These are phyloP conservation scores for Xylaria curta DNA, from an alignment of 495 filamentous ascomycete species.

Conservation along the genomic window DNA sequence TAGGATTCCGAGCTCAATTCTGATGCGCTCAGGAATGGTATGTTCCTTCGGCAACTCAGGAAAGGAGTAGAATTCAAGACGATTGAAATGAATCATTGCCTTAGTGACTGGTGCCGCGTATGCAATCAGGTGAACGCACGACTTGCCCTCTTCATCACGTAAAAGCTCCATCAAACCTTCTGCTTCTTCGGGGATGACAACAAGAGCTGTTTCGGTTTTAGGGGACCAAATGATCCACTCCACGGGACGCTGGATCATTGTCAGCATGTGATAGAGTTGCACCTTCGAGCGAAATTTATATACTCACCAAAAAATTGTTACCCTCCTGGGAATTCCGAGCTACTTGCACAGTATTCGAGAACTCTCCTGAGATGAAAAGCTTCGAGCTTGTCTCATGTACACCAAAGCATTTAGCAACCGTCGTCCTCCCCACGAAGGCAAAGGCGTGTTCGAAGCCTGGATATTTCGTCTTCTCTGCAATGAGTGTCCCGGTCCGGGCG, in stretches of 20 bases:
- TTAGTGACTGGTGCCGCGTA: constrained; percentile 62
- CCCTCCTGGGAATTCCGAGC: constrained; percentile 18
- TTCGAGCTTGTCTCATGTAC: constrained; percentile 34
- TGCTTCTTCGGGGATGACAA: constrained; percentile 64
- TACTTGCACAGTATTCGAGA: constrained; percentile 35
- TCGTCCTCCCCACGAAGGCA: constrained; percentile 34
- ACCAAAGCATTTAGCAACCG: constrained; percentile 35
- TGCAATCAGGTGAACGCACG: constrained; percentile 47
- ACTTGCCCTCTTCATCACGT: constrained; percentile 20
- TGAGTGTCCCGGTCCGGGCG: constrained; percentile 35
- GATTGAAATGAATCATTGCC: constrained; percentile 61
- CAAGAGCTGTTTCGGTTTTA: constrained; percentile 46
- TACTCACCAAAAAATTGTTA: constrained; percentile 44
- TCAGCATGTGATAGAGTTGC: constrained; percentile 23
- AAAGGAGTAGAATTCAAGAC: constrained; percentile 53
- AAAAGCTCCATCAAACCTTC: constrained; percentile 53
- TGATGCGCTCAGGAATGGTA: constrained; percentile 51
- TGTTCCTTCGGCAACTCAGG: constrained; percentile 49
- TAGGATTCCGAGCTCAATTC: constrained; percentile 61
- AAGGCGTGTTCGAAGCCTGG: constrained; percentile 38
- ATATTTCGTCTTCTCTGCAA: background rate
- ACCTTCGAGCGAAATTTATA: background rate
- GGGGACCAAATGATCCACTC: constrained; percentile 49
- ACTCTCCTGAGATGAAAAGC: constrained; percentile 47
- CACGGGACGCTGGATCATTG: constrained; percentile 43